Evolutionary conservation across 257 asterid species (phyloP), one percentile per base, ranked within the genome.

Genomic region (Rauvolfia tetraphylla): DNA sequence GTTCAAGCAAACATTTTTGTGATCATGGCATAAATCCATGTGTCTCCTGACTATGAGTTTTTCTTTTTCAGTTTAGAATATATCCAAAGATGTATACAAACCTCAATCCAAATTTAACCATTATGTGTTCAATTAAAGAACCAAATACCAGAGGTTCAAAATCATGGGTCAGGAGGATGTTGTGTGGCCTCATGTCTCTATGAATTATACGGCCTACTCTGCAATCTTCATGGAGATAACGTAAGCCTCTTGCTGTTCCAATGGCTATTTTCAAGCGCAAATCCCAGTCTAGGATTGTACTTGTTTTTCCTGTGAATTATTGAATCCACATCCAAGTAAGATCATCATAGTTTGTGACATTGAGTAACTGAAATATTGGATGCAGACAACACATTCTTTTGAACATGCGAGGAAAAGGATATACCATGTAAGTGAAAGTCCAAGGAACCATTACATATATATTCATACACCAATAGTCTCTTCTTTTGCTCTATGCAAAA

Each of bases 151-250:
- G 83, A 80, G 98, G 98, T 78, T 93, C 97, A 59, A 90, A 91
- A 84, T 91, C 95, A 81, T 93, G 98, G 54, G 98, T 93, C 66
- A 93, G 72, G 71, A 93, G 96, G 79, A 93, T 91, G 86, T 93
- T 93, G 84, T 84, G 88, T 11, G 97, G 97, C 80, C 92, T 82
- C 83, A 93, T 74, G 69, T 91, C 91, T 78, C 95, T 79, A 83
- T 93, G 97, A 76, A 88, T 83, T 76, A 93, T 89, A 62, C 98
- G 85, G 81, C 98, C 98, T 14, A 93, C 96, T 84, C 98, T 89
- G 81, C 98, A 93, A 84, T 91, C 98, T 81, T 93, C 98, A 75
- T 93, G 98, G 74, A 93, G 97, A 80, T 93, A 93, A 44, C 98
- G 85, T 76, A 93, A 87, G 33, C 97, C 98, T 88, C 97, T 93